Conservation (phyloP, 768 basidiomycete genomes). For the Amanita rubescens region DNA sequence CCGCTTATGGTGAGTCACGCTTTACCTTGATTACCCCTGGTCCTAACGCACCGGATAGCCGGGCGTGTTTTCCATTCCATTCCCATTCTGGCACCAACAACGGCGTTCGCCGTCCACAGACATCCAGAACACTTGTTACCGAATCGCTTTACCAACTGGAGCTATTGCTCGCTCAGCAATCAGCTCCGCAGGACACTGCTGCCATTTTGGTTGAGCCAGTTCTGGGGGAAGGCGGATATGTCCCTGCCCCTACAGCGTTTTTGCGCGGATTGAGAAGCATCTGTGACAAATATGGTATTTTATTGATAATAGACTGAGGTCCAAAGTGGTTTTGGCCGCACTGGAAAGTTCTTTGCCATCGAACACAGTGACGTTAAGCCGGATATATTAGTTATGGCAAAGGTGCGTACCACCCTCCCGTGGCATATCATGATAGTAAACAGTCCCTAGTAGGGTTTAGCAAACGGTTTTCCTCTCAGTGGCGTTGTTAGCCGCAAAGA, state of each 20-base stretch:
- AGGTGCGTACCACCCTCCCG: conserved; percentile 35
- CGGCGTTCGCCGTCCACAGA: conserved; percentile 50
- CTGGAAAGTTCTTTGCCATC: conserved; percentile 77
- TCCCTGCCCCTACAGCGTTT: conserved; percentile 77
- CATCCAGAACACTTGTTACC: conserved; percentile 47
- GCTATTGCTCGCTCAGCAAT: conserved; percentile 70
- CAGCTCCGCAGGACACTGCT: conserved; percentile 77
- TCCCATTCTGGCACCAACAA: conserved; percentile 91
- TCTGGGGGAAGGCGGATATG: conserved; percentile 93
- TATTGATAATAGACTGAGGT: conserved; percentile 85
- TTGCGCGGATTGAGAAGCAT: conserved; percentile 70
- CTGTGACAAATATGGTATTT: conserved; percentile 82
- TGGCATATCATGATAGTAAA: not conserved
- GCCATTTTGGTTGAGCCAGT: conserved; percentile 94
- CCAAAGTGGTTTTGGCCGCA: conserved; percentile 85
- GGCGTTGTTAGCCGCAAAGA: conserved; percentile 77
- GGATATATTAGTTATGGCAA: conserved; percentile 86
- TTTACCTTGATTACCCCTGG: not conserved
- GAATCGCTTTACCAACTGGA: conserved; percentile 76
- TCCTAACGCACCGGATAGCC: conserved; percentile 40
- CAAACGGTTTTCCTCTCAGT: conserved; percentile 92
- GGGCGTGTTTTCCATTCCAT: conserved; percentile 73
- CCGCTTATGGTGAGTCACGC: conserved; percentile 69
- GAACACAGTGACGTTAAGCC: conserved; percentile 81
- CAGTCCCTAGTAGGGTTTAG: conserved; percentile 49